Evolutionary conservation across 129 eudicot species (phyloP).

Genomic region (Lactuca sativa): DNA sequence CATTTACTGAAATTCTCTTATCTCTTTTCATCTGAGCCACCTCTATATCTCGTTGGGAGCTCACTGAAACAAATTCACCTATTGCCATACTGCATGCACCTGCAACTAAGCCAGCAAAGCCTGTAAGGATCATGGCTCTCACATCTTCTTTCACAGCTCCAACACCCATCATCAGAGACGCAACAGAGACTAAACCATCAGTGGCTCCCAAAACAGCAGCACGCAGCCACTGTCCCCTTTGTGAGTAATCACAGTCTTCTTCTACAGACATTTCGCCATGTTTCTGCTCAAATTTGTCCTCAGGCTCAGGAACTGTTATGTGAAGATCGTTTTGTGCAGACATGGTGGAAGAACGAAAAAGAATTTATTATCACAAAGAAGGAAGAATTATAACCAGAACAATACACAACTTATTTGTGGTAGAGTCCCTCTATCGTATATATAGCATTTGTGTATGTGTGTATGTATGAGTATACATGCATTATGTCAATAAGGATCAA

Average conservation of each 20-base stretch:
- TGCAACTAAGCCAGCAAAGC: conserved; percentile 46
- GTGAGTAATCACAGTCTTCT: conserved; percentile 28
- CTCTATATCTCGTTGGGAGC: conserved; percentile 33
- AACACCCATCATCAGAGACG: conserved; percentile 39
- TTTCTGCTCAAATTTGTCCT: conserved; percentile 2
- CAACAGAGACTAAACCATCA: conserved; percentile 36
- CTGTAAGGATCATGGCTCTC: conserved; percentile 33
- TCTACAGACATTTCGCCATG: conserved; percentile 6
- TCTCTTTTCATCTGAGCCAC: conserved; percentile 33
- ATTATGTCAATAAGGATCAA: no score
- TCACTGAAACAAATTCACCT: conserved; percentile 33
- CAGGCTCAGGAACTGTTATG: conserved; percentile 15
- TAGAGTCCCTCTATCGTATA: no score
- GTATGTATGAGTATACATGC: no score
- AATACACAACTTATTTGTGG: no score
- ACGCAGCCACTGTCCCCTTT: conserved; percentile 45
- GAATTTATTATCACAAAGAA: no score
- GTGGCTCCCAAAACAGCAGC: conserved; percentile 40
- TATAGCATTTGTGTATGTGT: no score
- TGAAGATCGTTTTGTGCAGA: conserved; percentile 20
- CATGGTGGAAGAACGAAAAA: conserved; percentile 4
- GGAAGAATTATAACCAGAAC: no score
- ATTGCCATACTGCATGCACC: conserved; percentile 42
- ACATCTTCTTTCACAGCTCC: conserved; percentile 39
- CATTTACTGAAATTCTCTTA: neutral